Evolutionary conservation across 2,329 filamentous ascomycete genomes (phyloP).

Genomic region (Pseudopyrenochaeta lycopersici): DNA sequence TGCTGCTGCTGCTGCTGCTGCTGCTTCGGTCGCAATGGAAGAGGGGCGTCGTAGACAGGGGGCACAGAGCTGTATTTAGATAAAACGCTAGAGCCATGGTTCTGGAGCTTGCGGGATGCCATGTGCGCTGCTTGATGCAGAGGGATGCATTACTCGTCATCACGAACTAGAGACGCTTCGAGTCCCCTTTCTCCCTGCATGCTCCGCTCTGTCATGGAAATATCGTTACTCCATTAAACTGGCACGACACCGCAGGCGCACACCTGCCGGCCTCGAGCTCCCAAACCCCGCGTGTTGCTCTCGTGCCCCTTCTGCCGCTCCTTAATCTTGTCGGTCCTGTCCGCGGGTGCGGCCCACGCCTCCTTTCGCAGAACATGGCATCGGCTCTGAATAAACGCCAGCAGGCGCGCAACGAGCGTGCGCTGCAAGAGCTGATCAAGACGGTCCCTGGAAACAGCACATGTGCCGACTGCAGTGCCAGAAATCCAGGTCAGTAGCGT

Average conservation of each 20-base stretch:
- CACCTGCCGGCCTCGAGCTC: constrained; percentile 19
- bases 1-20: constrained; percentile 2
- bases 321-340: constrained; percentile 20
- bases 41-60: constrained; percentile 11
- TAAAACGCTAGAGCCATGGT: constrained; percentile 20
- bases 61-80: constrained; percentile 19
- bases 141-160: constrained; percentile 34
- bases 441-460: constrained; percentile 86
- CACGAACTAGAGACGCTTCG: constrained; percentile 22
- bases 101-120: constrained; percentile 30
- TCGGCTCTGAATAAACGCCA: constrained; percentile 89
- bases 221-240: constrained; percentile 15
- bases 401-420: constrained; percentile 95
- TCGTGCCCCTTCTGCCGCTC: constrained; percentile 31
- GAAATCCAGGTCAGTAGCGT: constrained; percentile 77
- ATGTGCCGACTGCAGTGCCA: constrained; percentile 91
- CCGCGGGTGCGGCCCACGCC: constrained; percentile 29
- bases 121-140: constrained; percentile 20
- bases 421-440: constrained; percentile 87
- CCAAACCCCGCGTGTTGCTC: constrained; percentile 19
- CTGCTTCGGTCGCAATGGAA: constrained; percentile 1
- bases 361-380: constrained; percentile 64
- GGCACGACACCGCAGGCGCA: constrained; percentile 9
- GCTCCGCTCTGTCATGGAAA: constrained; percentile 23
- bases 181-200: constrained; percentile 24